Conservation (phyloP, 2,329 filamentous ascomycete species). For the Tympanopsis confertula region DNA sequence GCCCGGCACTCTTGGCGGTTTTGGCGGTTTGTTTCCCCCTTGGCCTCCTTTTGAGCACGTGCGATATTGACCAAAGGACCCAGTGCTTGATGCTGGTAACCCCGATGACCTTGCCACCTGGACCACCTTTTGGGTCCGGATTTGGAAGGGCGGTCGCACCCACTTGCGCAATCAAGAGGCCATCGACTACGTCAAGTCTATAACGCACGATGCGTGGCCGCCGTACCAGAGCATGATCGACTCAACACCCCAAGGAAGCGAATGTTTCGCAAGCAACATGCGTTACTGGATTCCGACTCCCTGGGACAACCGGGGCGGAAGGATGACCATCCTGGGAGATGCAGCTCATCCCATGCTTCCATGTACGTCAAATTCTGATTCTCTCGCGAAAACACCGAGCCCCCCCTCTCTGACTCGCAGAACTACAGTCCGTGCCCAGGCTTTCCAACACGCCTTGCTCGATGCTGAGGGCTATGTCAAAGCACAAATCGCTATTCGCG, state of each 20-base stretch:
- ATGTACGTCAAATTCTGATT: slow-evolving; percentile 12
- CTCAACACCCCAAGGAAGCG: slow-evolving; percentile 18
- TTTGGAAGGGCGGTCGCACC: slow-evolving; percentile 16
- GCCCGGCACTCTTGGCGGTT: slow-evolving; percentile 12
- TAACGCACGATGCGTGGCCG: slow-evolving; percentile 12
- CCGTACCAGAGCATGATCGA: slow-evolving; percentile 19
- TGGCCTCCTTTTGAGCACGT: no score
- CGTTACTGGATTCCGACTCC: slow-evolving; percentile 19
- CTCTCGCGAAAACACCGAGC: not conserved
- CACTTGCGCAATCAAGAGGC: slow-evolving; percentile 21
- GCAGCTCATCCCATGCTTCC: slow-evolving; percentile 31
- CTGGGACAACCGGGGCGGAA: slow-evolving; percentile 17
- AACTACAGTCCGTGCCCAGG: slow-evolving; percentile 26
- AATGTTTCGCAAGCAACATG: slow-evolving; percentile 20
- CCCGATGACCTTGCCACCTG: slow-evolving; percentile 13
- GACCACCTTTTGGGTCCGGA: slow-evolving; percentile 21
- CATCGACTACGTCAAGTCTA: slow-evolving; percentile 14
- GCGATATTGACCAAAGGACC: slow-evolving; percentile 1
- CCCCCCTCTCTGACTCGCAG: not conserved
- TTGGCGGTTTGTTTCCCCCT: slow-evolving; percentile 14
- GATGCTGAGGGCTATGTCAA: slow-evolving; percentile 25
- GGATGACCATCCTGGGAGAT: slow-evolving; percentile 24
- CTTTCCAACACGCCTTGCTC: slow-evolving; percentile 27
- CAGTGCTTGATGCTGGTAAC: slow-evolving; percentile 12
- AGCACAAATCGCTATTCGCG: slow-evolving; percentile 12